phyloP scores from a whole-genome alignment of 2,329 filamentous ascomycete genomes.

The Colletotrichum incanum region DNA sequence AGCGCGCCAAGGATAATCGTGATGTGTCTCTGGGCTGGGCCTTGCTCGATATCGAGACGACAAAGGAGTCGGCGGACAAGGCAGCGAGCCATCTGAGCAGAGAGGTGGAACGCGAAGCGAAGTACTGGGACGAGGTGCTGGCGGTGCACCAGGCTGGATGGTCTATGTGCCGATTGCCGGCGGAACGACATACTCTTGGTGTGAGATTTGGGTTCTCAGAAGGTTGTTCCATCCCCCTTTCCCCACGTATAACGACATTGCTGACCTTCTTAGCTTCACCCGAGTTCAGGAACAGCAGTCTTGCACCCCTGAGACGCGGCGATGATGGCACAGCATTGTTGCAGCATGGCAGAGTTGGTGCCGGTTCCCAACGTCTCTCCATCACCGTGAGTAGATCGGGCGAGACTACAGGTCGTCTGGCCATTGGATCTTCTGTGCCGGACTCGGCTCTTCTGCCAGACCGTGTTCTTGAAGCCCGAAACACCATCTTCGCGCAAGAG shows the following conservation, averaged over 20 bases:
- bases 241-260: not conserved
- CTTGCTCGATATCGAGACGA: constrained; percentile 81
- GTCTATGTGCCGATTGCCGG: constrained; percentile 84
- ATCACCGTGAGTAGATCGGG: constrained; percentile 76
- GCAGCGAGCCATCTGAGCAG: constrained; percentile 81
- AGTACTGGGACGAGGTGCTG: constrained; percentile 91
- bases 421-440: constrained; percentile 66
- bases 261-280: constrained; percentile 63
- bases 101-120: constrained; percentile 85
- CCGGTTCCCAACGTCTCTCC: constrained; percentile 73
- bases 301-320: constrained; percentile 83
- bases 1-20: constrained; percentile 66
- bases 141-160: constrained; percentile 88
- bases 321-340: constrained; percentile 83
- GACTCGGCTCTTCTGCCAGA: constrained; percentile 75
- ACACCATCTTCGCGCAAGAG: constrained; percentile 87
- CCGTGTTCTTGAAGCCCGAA: constrained; percentile 81
- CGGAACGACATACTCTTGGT: constrained; percentile 81
- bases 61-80: constrained; percentile 80
- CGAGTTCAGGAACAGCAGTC: constrained; percentile 78
- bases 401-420: constrained; percentile 71
- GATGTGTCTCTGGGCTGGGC: constrained; percentile 80
- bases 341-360: constrained; percentile 72
- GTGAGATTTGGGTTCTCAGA: constrained; percentile 94
- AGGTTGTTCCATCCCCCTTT: constrained; percentile 57